Evolutionary conservation across 805 yeast species (phyloP).

Genomic region (Yarrowia alimentaria): DNA sequence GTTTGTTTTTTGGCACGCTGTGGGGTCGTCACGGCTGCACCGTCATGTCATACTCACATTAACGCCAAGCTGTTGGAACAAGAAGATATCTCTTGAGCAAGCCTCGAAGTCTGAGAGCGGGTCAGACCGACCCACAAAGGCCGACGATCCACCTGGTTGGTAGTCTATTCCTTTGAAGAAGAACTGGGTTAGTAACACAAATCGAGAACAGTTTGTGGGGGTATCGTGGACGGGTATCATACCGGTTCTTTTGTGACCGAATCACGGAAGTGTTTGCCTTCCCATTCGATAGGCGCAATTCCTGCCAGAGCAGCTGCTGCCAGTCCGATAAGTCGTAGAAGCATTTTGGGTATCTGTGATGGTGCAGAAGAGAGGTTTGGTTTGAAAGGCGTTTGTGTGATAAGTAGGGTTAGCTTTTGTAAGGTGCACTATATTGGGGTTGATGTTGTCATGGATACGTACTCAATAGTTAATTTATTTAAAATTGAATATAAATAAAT

Average conservation of each 20-base stretch:
- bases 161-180: constrained; percentile 70
- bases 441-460: too few relatives aligned
- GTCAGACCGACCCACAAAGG: constrained; percentile 53
- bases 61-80: constrained; percentile 56
- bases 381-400: too few relatives aligned
- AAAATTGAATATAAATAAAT: too few relatives aligned
- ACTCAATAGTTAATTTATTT: too few relatives aligned
- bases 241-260: constrained; percentile 27
- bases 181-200: constrained; percentile 26
- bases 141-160: constrained; percentile 92
- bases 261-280: constrained; percentile 24
- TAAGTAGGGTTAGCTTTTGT: too few relatives aligned
- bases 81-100: constrained; percentile 79
- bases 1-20: too few relatives aligned
- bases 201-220: too few relatives aligned
- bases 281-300: constrained; percentile 25
- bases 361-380: neutral
- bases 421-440: too few relatives aligned
- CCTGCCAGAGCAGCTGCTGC: constrained; percentile 18
- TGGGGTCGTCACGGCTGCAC: too few relatives aligned
- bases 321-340: constrained; percentile 11
- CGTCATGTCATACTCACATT: constrained; percentile 43
- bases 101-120: constrained; percentile 70
- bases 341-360: neutral
- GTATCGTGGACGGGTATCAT: too few relatives aligned